phyloP scores from a whole-genome alignment of 2,329 filamentous ascomycete species.

The Escovopsis weberi region DNA sequence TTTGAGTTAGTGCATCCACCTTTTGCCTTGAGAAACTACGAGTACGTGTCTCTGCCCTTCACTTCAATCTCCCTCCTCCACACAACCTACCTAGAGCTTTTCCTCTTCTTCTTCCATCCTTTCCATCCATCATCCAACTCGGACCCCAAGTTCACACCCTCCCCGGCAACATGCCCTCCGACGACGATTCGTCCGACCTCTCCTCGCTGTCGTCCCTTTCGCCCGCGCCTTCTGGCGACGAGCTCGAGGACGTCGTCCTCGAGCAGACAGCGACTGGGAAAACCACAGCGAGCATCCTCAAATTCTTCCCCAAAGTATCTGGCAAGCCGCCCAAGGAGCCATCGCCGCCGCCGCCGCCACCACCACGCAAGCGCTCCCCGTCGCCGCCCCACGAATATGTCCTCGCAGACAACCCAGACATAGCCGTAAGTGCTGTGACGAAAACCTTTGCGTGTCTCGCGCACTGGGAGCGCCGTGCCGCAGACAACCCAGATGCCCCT shows the following conservation, averaged over 20 bases:
- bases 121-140: too few relatives aligned
- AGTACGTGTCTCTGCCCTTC: slow-evolving; percentile 14
- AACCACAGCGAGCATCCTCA: slow-evolving; percentile 45
- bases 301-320: slow-evolving; percentile 50
- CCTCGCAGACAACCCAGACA: slow-evolving; percentile 78
- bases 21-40: slow-evolving; percentile 14
- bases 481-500: too few relatives aligned
- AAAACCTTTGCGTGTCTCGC: slow-evolving; percentile 1
- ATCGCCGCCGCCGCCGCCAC: slow-evolving; percentile 53
- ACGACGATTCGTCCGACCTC: slow-evolving; percentile 49
- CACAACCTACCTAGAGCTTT: slow-evolving; percentile 1
- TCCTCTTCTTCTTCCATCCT: too few relatives aligned
- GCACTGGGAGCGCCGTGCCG: too few relatives aligned
- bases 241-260: slow-evolving; percentile 31
- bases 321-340: slow-evolving; percentile 38
- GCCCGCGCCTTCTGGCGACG: slow-evolving; percentile 29
- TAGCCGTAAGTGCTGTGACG: slow-evolving; percentile 58
- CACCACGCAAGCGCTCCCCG: slow-evolving; percentile 63
- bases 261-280: slow-evolving; percentile 22
- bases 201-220: slow-evolving; percentile 40
- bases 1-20: slow-evolving; percentile 18
- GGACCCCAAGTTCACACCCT: neutral
- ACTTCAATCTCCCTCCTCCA: slow-evolving; percentile 14
- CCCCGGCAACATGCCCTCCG: slow-evolving; percentile 36
- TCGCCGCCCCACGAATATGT: slow-evolving; percentile 86